Evolutionary conservation across 2,329 filamentous ascomycete species (phyloP), one percentile per base, ranked within the genome.

Genomic region (Septoria petroselini): DNA sequence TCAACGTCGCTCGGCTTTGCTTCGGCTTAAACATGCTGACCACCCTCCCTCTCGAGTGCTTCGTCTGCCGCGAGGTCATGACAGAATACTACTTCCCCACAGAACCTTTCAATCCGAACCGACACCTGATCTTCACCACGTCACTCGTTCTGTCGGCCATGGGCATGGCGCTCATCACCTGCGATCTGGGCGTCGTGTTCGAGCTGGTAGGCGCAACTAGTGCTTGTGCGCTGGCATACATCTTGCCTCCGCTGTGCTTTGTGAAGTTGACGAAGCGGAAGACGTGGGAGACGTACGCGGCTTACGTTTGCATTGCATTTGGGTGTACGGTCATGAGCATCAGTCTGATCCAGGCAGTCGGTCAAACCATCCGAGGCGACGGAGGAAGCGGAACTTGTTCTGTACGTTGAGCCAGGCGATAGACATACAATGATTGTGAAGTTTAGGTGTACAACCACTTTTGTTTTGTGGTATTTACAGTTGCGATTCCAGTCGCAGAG

Each of bases 11-110:
- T 17, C 85, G 93, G 45, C 79, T 98, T 42, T 96, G 89, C 72
- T 97, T 98, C 66, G 93, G 93, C 1, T 80, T 98, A 59, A 98
- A 98, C 76, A 98, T 98, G 93, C 82, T 98, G 63, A 96, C 93
- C 11, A 97, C 93, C 1, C 76, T 98, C 29, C 93, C 93, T 0
- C 84, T 98, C 53, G 93, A 98, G 75, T 91, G 90, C 12, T 98
- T 98, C 69, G 93, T 98, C 47, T 98, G 93, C 71, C 83, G 93
- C 64, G 93, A 96, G 71, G 91, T 96, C 57, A 95, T 96, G 88
- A 81, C 88, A 60, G 90, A 88, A 57, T 96, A 95, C 66, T 86
- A 80, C 68, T 85, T 83, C 58, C 78, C 81, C 1, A 73, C 79
- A 50, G 80, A 88, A 59, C 85, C 86, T 0, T 95, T 91, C 73